These are phyloP conservation scores for Nepenthes gracilis DNA, from an alignment of 148 eudicot genomes.

Conservation along the genomic window DNA sequence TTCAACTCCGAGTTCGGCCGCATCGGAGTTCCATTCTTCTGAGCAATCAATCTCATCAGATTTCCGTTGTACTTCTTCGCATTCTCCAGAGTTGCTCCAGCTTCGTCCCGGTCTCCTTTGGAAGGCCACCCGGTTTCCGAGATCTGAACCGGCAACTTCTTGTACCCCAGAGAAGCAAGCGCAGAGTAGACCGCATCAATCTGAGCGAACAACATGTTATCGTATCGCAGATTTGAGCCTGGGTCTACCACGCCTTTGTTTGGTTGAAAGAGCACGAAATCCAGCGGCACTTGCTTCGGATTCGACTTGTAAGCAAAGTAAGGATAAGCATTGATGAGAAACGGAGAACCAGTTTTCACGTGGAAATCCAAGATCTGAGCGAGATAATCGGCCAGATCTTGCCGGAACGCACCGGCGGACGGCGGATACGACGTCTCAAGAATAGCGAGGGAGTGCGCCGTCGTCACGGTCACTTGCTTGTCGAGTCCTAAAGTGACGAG, in stretches of 20 bases:
- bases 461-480: constrained; percentile 47
- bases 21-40: constrained; percentile 65
- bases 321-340: constrained; percentile 79
- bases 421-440: constrained; percentile 76
- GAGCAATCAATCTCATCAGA: constrained; percentile 39
- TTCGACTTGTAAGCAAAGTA: constrained; percentile 70
- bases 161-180: constrained; percentile 26
- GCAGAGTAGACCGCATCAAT: constrained; percentile 83
- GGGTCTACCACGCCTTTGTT: constrained; percentile 47
- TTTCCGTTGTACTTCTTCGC: constrained; percentile 83
- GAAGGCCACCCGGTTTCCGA: constrained; percentile 99
- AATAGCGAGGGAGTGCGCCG: constrained; percentile 59
- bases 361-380: constrained; percentile 56
- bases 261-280: constrained; percentile 56
- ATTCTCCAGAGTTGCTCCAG: constrained; percentile 69
- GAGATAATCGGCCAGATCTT: constrained; percentile 30
- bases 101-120: constrained; percentile 68
- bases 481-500: constrained; percentile 31
- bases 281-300: constrained; percentile 52
- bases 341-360: constrained; percentile 53
- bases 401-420: constrained; percentile 47
- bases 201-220: constrained; percentile 84
- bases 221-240: constrained; percentile 42
- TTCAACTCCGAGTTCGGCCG: constrained; percentile 52
- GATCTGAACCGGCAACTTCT: constrained; percentile 44